These are phyloP conservation scores for Sugiyamaella floridensis DNA, from an alignment of 805 yeast species.

Conservation along the genomic window DNA sequence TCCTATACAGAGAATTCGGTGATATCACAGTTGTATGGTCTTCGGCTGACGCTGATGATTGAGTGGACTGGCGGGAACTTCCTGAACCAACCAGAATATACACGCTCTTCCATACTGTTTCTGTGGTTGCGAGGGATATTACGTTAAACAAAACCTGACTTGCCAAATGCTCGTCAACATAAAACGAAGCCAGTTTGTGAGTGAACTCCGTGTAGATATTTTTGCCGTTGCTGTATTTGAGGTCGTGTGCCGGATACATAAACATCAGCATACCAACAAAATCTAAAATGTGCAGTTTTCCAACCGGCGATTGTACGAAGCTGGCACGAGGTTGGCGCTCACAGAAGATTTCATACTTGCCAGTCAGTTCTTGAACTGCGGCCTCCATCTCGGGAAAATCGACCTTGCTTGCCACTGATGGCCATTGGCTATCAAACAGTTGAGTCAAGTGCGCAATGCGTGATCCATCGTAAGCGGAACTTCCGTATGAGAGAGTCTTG, in stretches of 20 bases:
- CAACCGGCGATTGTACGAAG: conserved; percentile 4
- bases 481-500: background rate
- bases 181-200: conserved; percentile 1
- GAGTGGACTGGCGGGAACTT: background rate
- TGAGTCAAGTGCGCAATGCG: background rate
- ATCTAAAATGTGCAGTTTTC: conserved; percentile 6
- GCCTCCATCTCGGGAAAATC: background rate
- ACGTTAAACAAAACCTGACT: background rate
- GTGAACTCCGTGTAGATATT: background rate
- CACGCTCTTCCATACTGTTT: background rate
- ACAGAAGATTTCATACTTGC: background rate
- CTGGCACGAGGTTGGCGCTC: background rate
- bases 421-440: conserved; percentile 1
- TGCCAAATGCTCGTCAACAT: background rate
- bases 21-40: background rate
- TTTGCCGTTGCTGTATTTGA: background rate
- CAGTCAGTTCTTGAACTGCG: background rate
- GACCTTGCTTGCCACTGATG: background rate
- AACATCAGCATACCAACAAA: conserved; percentile 3
- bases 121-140: background rate
- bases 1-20: too few relatives aligned
- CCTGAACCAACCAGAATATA: background rate
- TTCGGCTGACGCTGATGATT: background rate
- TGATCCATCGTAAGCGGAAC: background rate
- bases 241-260: background rate